Base-by-base conservation (phyloP, 345 rosid genomes). In the Viola odorata region DNA sequence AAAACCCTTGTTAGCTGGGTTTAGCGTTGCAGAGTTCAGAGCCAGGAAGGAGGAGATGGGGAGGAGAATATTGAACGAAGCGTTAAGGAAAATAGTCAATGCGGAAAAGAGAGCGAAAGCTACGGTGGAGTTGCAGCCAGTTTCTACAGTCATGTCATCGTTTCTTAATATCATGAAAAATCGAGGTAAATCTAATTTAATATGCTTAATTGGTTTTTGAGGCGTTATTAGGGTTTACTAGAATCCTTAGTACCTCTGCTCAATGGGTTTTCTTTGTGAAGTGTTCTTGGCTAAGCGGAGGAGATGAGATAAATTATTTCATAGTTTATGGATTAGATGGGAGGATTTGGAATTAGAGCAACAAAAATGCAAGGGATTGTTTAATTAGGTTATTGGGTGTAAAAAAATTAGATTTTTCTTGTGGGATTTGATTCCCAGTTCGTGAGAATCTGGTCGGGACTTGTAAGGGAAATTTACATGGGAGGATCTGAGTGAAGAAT, bases 31-130 rank as follows among this genome's bases (percentile, higher is more conserved):
- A n/a, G 50, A 7, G 50, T 9, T 4, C 11, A n/a, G 50, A 7
- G 4, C 11, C 5, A 61, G 75, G 64, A 55, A 49, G 73, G 59
- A 67, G 52, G 64, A 58, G 73, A 60, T 89, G 98, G 98, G 98
- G 61, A 79, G 97, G 73, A 89, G 91, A 60, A 88, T 87, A 67
- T 50, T 92, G 76, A 89, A 86, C 69, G 85, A 94, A 36, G 99
- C 97, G 13, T 70, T 94, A 81, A 86, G 97, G 64, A 44, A 81
- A 61, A 81, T 90, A 2, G 99, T 94, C 75, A 94, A 94, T 63
- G 97, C 96, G 0, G 96, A 94, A 71, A 94, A 54, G 77, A 81
- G 97, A 52, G 82, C 79, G 12, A 94, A 89, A 75, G 82, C 89
- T 17, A 71, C 83, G 1, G 97, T 94, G 61, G 90, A 90, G 51